Evolutionary conservation across 352 stramenopile genomes (phyloP).

Genomic region (Salisapilia sapeloensis): DNA sequence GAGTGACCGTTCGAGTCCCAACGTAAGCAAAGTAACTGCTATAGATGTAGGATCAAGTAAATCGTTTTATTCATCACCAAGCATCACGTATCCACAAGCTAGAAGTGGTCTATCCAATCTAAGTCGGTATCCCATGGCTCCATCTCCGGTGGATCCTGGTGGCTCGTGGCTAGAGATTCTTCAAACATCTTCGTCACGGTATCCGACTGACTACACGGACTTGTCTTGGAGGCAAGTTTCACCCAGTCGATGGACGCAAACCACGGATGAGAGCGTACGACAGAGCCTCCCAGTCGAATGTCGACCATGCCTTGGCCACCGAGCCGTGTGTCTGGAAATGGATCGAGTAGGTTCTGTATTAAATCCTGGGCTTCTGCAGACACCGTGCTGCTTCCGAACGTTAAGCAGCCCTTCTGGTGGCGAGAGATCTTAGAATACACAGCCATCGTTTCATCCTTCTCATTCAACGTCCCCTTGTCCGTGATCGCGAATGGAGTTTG

Average conservation of each 20-base stretch:
- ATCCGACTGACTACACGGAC: slow-evolving; percentile 20
- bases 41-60: too few relatives aligned
- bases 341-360: slow-evolving; percentile 49
- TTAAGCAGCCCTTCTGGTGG: slow-evolving; percentile 39
- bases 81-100: too few relatives aligned
- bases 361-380: slow-evolving; percentile 36
- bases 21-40: too few relatives aligned
- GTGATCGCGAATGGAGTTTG: slow-evolving; percentile 72
- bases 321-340: slow-evolving; percentile 42
- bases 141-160: slow-evolving; percentile 40
- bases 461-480: slow-evolving; percentile 34
- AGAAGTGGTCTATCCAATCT: slow-evolving; percentile 75
- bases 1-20: too few relatives aligned
- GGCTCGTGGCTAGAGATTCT: slow-evolving; percentile 19
- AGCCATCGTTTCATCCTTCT: slow-evolving; percentile 72
- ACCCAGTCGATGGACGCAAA: slow-evolving; percentile 69
- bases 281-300: slow-evolving; percentile 56
- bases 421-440: slow-evolving; percentile 79
- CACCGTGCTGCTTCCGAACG: slow-evolving; percentile 31
- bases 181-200: slow-evolving; percentile 37
- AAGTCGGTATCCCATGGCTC: slow-evolving; percentile 34
- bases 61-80: too few relatives aligned
- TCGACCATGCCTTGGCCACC: slow-evolving; percentile 60
- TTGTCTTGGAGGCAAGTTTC: slow-evolving; percentile 50
- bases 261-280: slow-evolving; percentile 67